phyloP scores from a whole-genome alignment of 441 rosid species.

The Erodium texanum region DNA sequence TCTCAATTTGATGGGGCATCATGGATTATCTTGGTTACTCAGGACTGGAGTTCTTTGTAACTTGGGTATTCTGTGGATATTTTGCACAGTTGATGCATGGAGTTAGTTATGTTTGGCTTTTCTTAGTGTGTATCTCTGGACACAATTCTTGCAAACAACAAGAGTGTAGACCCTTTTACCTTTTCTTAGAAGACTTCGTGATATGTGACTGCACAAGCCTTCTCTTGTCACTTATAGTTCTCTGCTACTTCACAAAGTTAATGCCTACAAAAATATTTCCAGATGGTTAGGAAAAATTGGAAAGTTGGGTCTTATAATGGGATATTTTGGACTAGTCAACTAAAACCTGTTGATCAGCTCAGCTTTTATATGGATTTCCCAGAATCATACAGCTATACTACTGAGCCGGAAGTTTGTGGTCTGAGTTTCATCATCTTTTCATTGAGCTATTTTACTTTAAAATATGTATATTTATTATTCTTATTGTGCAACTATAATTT shows the following conservation, averaged over 20 bases:
- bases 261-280: background rate
- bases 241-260: background rate
- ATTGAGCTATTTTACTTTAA: background rate
- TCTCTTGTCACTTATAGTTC: background rate
- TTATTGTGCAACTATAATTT: background rate
- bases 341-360: background rate
- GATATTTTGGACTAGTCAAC: background rate
- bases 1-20: background rate
- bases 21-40: background rate
- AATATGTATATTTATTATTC: background rate
- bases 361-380: background rate
- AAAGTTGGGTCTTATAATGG: background rate
- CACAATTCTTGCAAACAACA: background rate
- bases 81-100: background rate
- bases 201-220: background rate
- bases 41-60: background rate
- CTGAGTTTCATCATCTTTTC: slow-evolving; percentile 3
- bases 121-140: background rate
- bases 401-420: background rate
- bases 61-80: background rate
- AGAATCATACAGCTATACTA: background rate
- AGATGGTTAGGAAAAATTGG: background rate
- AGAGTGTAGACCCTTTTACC: background rate
- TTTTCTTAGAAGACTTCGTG: background rate
- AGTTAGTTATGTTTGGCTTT: background rate